Conservation (phyloP, 2,329 filamentous ascomycete species). For the Colletotrichum sp. region DNA sequence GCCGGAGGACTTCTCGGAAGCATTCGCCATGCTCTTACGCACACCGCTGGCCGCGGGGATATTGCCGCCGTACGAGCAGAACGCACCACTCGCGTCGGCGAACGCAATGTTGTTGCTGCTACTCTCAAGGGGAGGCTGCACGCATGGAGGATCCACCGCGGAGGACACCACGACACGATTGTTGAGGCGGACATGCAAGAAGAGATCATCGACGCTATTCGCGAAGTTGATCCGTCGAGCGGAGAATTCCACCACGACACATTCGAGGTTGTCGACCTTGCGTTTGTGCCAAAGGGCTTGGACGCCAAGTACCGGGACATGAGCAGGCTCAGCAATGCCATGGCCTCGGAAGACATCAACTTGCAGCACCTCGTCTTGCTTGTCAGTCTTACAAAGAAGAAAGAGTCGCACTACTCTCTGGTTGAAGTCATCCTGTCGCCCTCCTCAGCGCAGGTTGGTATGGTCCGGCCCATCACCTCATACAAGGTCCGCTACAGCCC, state of each 20-base stretch:
- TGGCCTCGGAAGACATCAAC: slow-evolving; percentile 53
- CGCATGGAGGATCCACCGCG: slow-evolving; percentile 88
- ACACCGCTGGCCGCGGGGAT: slow-evolving; percentile 74
- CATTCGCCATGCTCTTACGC: slow-evolving; percentile 76
- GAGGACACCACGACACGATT: slow-evolving; percentile 79
- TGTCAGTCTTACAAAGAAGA: slow-evolving; percentile 58
- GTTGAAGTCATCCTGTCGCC: slow-evolving; percentile 72
- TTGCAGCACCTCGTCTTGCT: slow-evolving; percentile 67
- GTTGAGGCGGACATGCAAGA: slow-evolving; percentile 74
- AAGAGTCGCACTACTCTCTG: slow-evolving; percentile 70
- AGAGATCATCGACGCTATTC: slow-evolving; percentile 66
- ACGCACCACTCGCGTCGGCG: slow-evolving; percentile 73
- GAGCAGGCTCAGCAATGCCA: slow-evolving; percentile 55
- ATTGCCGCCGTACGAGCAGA: slow-evolving; percentile 82
- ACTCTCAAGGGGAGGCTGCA: slow-evolving; percentile 81
- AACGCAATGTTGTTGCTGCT: slow-evolving; percentile 82
- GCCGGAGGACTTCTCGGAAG: slow-evolving; percentile 78
- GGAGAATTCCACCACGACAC: slow-evolving; percentile 58
- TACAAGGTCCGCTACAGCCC: slow-evolving; percentile 60
- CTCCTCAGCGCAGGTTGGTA: slow-evolving; percentile 61
- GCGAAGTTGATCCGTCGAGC: slow-evolving; percentile 54
- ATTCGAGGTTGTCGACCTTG: slow-evolving; percentile 81
- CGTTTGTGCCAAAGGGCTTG: slow-evolving; percentile 64
- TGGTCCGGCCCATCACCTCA: slow-evolving; percentile 71
- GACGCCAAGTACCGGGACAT: slow-evolving; percentile 55